Evolutionary conservation across 2,329 filamentous ascomycete species (phyloP).

Genomic region (Rhinocladiella similis): DNA sequence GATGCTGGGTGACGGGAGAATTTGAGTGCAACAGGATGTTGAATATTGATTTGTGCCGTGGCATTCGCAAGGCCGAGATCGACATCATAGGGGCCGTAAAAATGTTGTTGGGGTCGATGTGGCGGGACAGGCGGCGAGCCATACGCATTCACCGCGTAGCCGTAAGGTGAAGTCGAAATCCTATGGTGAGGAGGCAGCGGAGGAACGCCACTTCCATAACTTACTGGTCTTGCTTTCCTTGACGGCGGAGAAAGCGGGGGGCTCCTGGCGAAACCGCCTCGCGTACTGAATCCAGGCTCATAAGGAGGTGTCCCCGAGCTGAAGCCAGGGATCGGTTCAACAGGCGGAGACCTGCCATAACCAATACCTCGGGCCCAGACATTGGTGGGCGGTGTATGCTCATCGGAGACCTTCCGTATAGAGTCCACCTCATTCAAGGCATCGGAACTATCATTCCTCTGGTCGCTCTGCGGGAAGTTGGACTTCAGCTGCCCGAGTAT

Average conservation of each 20-base stretch:
- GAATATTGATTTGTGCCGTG: conserved; percentile 6
- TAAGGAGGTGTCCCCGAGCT: conserved; percentile 40
- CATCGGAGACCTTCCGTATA: conserved; percentile 29
- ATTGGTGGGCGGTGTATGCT: conserved; percentile 27
- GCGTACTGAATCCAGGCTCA: conserved; percentile 39
- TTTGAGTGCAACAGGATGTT: conserved; percentile 15
- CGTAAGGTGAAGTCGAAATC: conserved; percentile 34
- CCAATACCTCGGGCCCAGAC: conserved; percentile 12
- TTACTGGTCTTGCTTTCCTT: conserved; percentile 42
- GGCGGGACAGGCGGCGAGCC: conserved; percentile 62
- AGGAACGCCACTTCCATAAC: conserved; percentile 42
- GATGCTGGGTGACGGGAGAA: conserved; percentile 13
- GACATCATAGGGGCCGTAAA: conserved; percentile 72
- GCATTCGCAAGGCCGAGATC: conserved; percentile 56
- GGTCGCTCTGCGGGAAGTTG: conserved; percentile 11
- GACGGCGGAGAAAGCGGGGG: conserved; percentile 46
- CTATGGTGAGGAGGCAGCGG: conserved; percentile 30
- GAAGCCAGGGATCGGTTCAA: conserved; percentile 21
- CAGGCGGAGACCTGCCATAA: conserved; percentile 23
- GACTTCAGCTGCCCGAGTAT: conserved; percentile 22
- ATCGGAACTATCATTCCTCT: conserved; percentile 10
- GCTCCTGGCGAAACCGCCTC: conserved; percentile 41
- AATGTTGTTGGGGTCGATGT: conserved; percentile 74
- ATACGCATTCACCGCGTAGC: conserved; percentile 42
- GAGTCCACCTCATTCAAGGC: conserved; percentile 21